Evolutionary conservation across 495 filamentous ascomycete genomes (phyloP).

Genomic region (Tuber aestivum): DNA sequence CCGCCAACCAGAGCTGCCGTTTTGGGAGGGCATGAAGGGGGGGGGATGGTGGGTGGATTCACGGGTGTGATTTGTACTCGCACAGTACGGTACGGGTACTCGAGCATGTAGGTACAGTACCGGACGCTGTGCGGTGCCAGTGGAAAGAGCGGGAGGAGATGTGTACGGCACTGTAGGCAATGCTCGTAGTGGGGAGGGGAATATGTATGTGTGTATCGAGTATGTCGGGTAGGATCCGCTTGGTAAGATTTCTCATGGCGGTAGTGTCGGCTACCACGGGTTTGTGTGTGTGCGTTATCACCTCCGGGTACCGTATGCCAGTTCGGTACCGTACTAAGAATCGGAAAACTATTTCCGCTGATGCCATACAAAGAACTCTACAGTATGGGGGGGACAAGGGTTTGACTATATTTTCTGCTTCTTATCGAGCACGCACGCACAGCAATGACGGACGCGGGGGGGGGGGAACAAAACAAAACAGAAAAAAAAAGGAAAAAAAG

Average conservation of each 20-base stretch:
- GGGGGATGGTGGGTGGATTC: too few relatives aligned
- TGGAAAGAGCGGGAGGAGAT: neutral
- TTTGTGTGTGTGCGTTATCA: too few relatives aligned
- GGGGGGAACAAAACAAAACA: neutral
- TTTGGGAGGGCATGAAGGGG: neutral
- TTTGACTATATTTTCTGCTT: neutral
- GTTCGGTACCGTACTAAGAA: neutral
- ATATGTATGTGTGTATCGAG: too few relatives aligned
- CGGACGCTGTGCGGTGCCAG: too few relatives aligned
- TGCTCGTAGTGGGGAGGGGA: too few relatives aligned
- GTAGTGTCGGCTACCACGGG: constrained; percentile 2
- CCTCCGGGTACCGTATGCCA: neutral
- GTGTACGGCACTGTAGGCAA: too few relatives aligned
- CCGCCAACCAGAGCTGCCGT: neutral
- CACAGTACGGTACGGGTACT: neutral
- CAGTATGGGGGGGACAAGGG: neutral
- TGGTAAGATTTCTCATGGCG: constrained; percentile 27
- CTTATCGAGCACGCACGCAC: neutral
- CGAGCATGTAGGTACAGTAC: too few relatives aligned
- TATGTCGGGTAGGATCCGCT: constrained; percentile 1
- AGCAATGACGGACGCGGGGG: neutral
- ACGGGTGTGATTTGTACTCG: neutral
- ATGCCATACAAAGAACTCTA: neutral
- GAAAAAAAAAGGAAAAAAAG: neutral
- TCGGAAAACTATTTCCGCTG: constrained; percentile 1